Conservation (phyloP, 352 stramenopile species). For the Plasmopara halstedii region DNA sequence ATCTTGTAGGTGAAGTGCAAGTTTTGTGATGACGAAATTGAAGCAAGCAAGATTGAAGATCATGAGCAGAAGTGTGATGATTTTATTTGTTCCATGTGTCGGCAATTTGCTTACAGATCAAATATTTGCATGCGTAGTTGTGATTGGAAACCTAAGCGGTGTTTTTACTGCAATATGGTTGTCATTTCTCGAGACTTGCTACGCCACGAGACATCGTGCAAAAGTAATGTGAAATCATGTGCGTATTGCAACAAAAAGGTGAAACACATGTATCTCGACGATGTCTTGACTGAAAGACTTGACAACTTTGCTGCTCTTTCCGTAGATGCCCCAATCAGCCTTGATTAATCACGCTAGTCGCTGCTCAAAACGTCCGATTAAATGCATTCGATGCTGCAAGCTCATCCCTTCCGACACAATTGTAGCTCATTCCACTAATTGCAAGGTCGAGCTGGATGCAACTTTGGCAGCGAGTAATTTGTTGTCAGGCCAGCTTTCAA, state of each 20-base stretch:
- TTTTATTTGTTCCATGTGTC: background rate
- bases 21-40: conserved; percentile 74
- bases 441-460: conserved; percentile 36
- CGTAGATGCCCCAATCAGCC: conserved; percentile 44
- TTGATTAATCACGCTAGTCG: conserved; percentile 41
- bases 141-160: conserved; percentile 71
- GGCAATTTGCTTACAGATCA: background rate
- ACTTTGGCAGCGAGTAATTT: background rate
- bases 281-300: background rate
- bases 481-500: background rate
- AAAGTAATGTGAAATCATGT: conserved; percentile 55
- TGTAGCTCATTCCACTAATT: conserved; percentile 61
- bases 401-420: conserved; percentile 68
- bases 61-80: conserved; percentile 50
- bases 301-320: background rate
- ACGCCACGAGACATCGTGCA: conserved; percentile 62
- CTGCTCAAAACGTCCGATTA: conserved; percentile 71
- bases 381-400: conserved; percentile 76
- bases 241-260: conserved; percentile 61
- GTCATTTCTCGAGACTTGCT: conserved; percentile 58
- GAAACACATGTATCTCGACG: background rate
- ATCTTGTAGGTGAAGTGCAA: conserved; percentile 50
- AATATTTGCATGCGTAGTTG: conserved; percentile 25
- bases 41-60: conserved; percentile 33
- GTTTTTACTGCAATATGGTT: conserved; percentile 79